A percentile compares a stretch with the other conserved stretches of the same genome.
These are phyloP conservation scores for Tephrocybe rancida DNA, from an alignment of 768 basidiomycete genomes.

Conservation along the genomic window DNA sequence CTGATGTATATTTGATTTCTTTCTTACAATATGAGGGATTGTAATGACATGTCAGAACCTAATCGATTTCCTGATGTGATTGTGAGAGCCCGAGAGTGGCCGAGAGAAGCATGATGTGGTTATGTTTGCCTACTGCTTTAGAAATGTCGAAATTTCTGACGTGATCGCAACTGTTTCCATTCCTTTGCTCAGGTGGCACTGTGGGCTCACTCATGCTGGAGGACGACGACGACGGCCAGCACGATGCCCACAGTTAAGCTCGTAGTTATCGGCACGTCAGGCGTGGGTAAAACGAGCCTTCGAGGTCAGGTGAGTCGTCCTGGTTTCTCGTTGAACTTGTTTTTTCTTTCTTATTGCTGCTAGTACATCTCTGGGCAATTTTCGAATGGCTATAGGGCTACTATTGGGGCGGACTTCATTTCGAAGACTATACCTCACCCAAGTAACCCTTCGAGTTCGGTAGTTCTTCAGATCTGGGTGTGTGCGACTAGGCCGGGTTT, in stretches of 20 bases:
- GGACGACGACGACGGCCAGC: conserved; percentile 3
- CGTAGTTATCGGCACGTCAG: conserved; percentile 79
- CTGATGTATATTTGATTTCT: too few species aligned
- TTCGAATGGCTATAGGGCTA: conserved; percentile 77
- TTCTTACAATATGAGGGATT: too few species aligned
- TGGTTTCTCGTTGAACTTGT: not conserved
- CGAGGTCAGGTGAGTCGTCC: conserved; percentile 63
- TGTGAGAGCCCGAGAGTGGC: too few species aligned
- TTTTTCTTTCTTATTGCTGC: not conserved
- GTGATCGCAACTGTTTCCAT: too few species aligned
- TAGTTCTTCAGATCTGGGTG: conserved; percentile 69
- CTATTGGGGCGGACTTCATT: conserved; percentile 90
- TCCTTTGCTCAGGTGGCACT: too few species aligned
- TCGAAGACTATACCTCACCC: conserved; percentile 72
- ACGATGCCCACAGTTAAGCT: conserved; percentile 77
- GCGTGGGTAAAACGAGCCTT: conserved; percentile 85
- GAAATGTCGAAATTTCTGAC: too few species aligned
- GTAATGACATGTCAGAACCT: too few species aligned
- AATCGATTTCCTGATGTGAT: too few species aligned
- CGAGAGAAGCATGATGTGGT: too few species aligned
- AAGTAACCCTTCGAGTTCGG: conserved; percentile 49
- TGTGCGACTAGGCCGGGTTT: conserved; percentile 12
- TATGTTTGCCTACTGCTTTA: too few species aligned
- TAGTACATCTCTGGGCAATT: conserved; percentile 81
- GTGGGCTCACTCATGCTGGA: conserved; percentile 10